Percentiles rank a stretch among this genome's conserved stretches.
phyloP scores from a whole-genome alignment of 78 protist genomes.

The Dictyostelium firmibasis region DNA sequence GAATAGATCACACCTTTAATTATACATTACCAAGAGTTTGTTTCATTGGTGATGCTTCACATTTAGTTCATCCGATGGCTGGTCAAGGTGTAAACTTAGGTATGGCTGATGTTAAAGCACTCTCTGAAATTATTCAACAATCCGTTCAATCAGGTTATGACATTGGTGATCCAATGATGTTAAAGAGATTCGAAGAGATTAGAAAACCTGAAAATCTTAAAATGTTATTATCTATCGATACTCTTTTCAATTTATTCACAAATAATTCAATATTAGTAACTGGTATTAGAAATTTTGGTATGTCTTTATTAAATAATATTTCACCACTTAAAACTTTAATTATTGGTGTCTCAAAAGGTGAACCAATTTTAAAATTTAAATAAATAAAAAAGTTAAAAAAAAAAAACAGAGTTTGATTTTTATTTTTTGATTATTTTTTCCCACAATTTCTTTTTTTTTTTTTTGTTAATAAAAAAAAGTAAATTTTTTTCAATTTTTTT shows the following conservation, averaged over 20 bases:
- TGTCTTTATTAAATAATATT: slow-evolving; percentile 32
- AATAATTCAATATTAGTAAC: slow-evolving; percentile 9
- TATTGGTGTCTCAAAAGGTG: not conserved
- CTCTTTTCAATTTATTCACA: slow-evolving; percentile 38
- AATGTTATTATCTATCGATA: slow-evolving; percentile 37
- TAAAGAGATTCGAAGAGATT: slow-evolving; percentile 28
- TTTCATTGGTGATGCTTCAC: slow-evolving; percentile 91
- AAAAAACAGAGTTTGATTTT: no score
- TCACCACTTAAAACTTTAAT: slow-evolving; percentile 15
- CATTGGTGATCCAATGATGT: slow-evolving; percentile 65
- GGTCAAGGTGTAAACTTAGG: slow-evolving; percentile 94
- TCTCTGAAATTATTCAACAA: slow-evolving; percentile 26
- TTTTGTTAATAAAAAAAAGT: no score
- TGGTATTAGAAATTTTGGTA: slow-evolving; percentile 36
- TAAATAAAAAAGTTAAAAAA: not conserved
- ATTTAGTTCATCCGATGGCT: slow-evolving; percentile 90
- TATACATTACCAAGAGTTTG: slow-evolving; percentile 42
- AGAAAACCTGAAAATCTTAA: slow-evolving; percentile 57
- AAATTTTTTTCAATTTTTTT: no score
- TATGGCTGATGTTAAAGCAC: slow-evolving; percentile 73
- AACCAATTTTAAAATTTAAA: not conserved
- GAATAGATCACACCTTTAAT: slow-evolving; percentile 39
- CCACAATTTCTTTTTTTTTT: no score
- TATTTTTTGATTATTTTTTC: no score
- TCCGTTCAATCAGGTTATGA: slow-evolving; percentile 51